A percentile compares a stretch with the other conserved stretches of the same genome.
Evolutionary conservation across 1,139 yeast genomes (phyloP).

Genomic region (Zygoascus meyerae): DNA sequence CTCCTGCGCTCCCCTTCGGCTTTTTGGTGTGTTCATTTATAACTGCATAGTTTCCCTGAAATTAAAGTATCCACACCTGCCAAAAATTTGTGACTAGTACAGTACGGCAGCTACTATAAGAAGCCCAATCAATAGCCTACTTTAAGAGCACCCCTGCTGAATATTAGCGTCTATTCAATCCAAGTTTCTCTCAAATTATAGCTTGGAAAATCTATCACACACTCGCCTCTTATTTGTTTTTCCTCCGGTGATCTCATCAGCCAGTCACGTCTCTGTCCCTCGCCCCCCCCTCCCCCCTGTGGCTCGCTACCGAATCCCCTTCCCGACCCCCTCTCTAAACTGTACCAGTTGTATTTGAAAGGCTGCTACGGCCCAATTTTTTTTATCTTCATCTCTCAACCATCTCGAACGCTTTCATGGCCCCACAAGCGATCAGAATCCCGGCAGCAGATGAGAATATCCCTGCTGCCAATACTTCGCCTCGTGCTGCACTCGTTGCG

Average conservation of each 20-base stretch:
- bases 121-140: too few species aligned
- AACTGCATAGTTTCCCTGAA: not conserved
- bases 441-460: conserved; percentile 17
- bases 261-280: too few species aligned
- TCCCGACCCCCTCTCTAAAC: not conserved
- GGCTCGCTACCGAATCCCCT: not conserved
- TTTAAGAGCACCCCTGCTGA: too few species aligned
- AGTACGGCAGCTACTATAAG: too few species aligned
- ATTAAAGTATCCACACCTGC: not conserved
- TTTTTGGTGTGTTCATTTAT: too few species aligned
- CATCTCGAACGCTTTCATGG: not conserved
- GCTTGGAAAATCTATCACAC: too few species aligned
- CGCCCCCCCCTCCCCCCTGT: not conserved
- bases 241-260: too few species aligned
- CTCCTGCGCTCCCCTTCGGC: too few species aligned
- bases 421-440: conserved; percentile 23
- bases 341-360: not conserved
- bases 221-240: too few species aligned
- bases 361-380: not conserved
- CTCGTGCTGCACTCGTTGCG: conserved; percentile 31
- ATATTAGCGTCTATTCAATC: too few species aligned
- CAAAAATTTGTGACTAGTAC: not conserved
- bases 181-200: too few species aligned
- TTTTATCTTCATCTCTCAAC: not conserved
- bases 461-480: conserved; percentile 11